A percentile compares a stretch with the other conserved stretches of the same genome.
phyloP scores from a whole-genome alignment of 2,329 filamentous ascomycete species.

The Pseudogymnoascus sp. region DNA sequence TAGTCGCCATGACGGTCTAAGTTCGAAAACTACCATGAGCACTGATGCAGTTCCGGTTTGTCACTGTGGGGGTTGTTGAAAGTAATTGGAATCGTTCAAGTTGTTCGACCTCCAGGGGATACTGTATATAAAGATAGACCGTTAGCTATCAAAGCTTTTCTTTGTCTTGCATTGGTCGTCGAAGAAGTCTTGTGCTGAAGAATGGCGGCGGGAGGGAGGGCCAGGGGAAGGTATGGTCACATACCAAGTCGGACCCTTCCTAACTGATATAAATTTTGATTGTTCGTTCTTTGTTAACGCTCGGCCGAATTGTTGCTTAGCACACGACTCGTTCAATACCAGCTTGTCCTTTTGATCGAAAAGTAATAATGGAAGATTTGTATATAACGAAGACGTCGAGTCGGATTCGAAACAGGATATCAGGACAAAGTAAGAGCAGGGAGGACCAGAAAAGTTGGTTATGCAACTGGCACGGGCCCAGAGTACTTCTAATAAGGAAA shows the following conservation, averaged over 20 bases:
- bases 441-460: conserved; percentile 1
- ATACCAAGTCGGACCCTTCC: conserved; percentile 10
- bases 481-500: conserved; percentile 8
- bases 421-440: background rate
- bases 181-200: background rate
- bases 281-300: background rate
- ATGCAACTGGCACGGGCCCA: conserved; percentile 9
- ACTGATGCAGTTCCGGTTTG: background rate
- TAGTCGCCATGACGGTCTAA: conserved; percentile 7
- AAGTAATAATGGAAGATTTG: background rate
- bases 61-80: background rate
- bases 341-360: conserved; percentile 8
- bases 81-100: background rate
- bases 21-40: conserved; percentile 3
- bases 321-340: conserved; percentile 1
- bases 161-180: background rate
- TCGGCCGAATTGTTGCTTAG: background rate
- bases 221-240: conserved; percentile 6
- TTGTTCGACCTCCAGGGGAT: background rate
- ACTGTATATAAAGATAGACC: background rate
- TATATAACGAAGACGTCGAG: conserved; percentile 6
- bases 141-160: background rate
- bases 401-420: conserved; percentile 8
- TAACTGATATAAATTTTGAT: background rate
- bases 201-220: background rate